Base-by-base conservation (phyloP, 2,329 filamentous ascomycete genomes). In the Nigrospora osmanthi region DNA sequence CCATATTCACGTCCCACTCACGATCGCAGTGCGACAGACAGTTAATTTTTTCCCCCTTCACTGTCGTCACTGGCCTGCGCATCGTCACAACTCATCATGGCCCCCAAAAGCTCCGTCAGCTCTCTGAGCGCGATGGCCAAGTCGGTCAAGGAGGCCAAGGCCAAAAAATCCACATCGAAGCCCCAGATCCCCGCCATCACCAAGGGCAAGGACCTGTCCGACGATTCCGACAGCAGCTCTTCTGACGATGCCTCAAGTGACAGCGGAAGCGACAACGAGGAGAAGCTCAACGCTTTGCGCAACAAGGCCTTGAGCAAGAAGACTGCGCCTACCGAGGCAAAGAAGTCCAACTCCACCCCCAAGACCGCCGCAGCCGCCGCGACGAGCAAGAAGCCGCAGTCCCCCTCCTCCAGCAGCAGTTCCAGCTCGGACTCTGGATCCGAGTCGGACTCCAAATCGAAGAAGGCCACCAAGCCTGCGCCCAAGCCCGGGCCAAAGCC, bases 121-220 rank as follows among this genome's bases (percentile, higher is more conserved):
- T 50, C 48, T 13, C 45, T 51, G 19, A 38, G 35, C 40, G 50
- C 47, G 31, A 57, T 61, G 56, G 49, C 48, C 32, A 49, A 47
- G 35, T 48, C 47, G 32, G 49, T 61, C 42, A 60, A 55, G 33
- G 43, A 52, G 28, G 51, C 53, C 35, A 46, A 47, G 3, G 51
- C 53, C 35, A 46, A 47, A 5, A 38, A 44, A 42, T 46, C 52
- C 2, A 30, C 35, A 10, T 39, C 47, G 9, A 42, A 45, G 28
- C 50, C 46, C 33, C 49, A 51, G 39, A 9, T 47, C 17, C 45
- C 50, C 15, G 53, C 49, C 16, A 34, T 42, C 10, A 37, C 46
- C 40, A 55, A 56, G 40, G 47, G 38, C 42, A 46, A 34, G 34
- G 33, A 15, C 35, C 10, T 14, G 7, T 34, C 28, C 16, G 11